A percentile compares a stretch with the other conserved stretches of the same genome.
phyloP scores from a whole-genome alignment of 805 yeast genomes.

The Lipomyces kockii region DNA sequence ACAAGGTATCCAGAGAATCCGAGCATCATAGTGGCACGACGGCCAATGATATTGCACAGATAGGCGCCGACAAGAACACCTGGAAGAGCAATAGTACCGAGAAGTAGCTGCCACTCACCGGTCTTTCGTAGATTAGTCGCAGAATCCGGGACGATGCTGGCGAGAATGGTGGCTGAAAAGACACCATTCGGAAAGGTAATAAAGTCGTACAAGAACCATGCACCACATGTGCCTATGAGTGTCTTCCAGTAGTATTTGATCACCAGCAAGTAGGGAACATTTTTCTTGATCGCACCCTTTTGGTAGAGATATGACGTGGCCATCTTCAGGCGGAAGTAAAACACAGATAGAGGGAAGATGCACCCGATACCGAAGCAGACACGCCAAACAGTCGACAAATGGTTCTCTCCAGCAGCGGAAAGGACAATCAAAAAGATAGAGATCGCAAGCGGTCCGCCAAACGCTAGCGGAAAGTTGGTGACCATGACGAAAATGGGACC shows the following conservation, averaged over 20 bases:
- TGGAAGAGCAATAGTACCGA: constrained; percentile 69
- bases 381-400: constrained; percentile 59
- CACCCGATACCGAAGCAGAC: constrained; percentile 66
- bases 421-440: constrained; percentile 69
- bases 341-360: constrained; percentile 72
- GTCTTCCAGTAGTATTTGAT: constrained; percentile 70
- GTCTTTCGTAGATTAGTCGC: constrained; percentile 54
- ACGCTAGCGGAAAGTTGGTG: constrained; percentile 71
- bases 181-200: constrained; percentile 81
- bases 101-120: constrained; percentile 74
- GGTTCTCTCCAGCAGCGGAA: constrained; percentile 54
- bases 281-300: constrained; percentile 63
- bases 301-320: constrained; percentile 67
- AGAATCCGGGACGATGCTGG: constrained; percentile 52
- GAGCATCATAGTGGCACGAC: constrained; percentile 70
- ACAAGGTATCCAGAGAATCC: constrained; percentile 75
- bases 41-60: constrained; percentile 66
- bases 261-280: constrained; percentile 63
- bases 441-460: constrained; percentile 81
- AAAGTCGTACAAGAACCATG: constrained; percentile 83
- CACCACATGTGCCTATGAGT: constrained; percentile 69
- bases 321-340: constrained; percentile 73
- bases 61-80: constrained; percentile 74
- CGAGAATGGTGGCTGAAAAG: constrained; percentile 64
- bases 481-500: constrained; percentile 69